Evolutionary conservation across 2,329 filamentous ascomycete genomes (phyloP).

Genomic region (Phaeosphaeriaceae sp.): DNA sequence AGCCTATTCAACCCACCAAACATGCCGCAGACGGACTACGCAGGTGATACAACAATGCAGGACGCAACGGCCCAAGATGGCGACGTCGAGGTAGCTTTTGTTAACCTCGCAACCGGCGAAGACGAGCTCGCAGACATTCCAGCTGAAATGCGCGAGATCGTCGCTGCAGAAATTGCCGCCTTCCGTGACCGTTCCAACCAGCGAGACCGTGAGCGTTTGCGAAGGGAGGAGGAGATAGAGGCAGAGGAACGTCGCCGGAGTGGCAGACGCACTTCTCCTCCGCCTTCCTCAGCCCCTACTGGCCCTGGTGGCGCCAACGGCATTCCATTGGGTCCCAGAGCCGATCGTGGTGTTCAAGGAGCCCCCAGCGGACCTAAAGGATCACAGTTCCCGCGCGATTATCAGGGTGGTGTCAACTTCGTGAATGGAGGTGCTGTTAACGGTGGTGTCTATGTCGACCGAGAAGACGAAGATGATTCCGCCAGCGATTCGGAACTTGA

Average conservation of each 20-base stretch:
- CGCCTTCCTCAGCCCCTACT: constrained; percentile 61
- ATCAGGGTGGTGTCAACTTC: constrained; percentile 80
- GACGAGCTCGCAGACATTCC: constrained; percentile 96
- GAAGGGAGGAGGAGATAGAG: constrained; percentile 91
- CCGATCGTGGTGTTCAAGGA: constrained; percentile 69
- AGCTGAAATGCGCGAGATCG: constrained; percentile 92
- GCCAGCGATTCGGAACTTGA: constrained; percentile 88
- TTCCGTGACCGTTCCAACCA: constrained; percentile 92
- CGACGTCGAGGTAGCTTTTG: constrained; percentile 83
- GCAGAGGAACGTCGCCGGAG: constrained; percentile 80
- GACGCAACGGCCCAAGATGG: constrained; percentile 63
- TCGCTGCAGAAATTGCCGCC: constrained; percentile 90
- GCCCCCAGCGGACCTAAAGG: constrained; percentile 76
- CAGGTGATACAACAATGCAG: constrained; percentile 74
- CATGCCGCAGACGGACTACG: constrained; percentile 57
- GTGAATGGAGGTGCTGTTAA: constrained; percentile 78
- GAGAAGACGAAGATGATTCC: constrained; percentile 85
- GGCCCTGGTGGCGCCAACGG: constrained; percentile 73
- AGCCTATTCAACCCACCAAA: constrained; percentile 73
- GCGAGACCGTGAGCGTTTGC: constrained; percentile 85
- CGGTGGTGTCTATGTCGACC: constrained; percentile 60
- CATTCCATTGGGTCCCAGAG: constrained; percentile 75
- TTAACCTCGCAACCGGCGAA: constrained; percentile 75
- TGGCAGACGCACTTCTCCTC: constrained; percentile 73
- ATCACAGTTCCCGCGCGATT: constrained; percentile 72